Evolutionary conservation across 192 early-diverging fungal species (phyloP), one percentile per base, ranked within the genome.

Genomic region (Mortierella hygrophila): DNA sequence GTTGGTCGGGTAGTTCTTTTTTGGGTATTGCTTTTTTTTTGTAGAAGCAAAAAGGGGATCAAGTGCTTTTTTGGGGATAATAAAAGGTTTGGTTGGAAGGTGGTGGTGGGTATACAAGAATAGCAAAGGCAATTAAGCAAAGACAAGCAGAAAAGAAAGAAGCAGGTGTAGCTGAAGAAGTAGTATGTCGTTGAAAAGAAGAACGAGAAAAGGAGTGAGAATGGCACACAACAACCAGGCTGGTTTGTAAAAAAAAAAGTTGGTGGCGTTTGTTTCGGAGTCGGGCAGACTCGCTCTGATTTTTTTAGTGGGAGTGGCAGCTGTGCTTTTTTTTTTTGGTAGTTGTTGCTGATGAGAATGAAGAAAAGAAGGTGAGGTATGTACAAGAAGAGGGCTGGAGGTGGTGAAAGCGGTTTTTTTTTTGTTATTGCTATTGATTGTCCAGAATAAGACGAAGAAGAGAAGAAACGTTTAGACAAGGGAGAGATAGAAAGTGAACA

Each of bases 21-120:
- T 35, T 29, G 68, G 41, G 21, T 20, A 55, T 38, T 54, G 20
- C 23, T 55, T 54, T 76, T 35, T 75, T 69, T 38, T 29, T 11
- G 21, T 41, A 26, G 21, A 42, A 42, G 38, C 42, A 41, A 37
- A 41, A 37, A n/a, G 9, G 41, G 40, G 70, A 42, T n/a, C 41
- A 44, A 46, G 49, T 52, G 18, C 49, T 52, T 52, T 49, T 52
- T 52, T 20, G 16, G 16, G 49, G 49, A 52, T 52, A 52, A 52
- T 3, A 52, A 52, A 52, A 52, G 49, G 49, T 18, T 52, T 52
- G 49, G 49, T 46, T 46, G 44, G 23, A 72, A 72, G 23, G 71
- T 10, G 44, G n/a, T 54, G 47, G 41, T 44, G 47, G 71, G 72
- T 73, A 49, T 49, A 49, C 42, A 72, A 72, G 20, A 72, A 72